Conservation (phyloP, 2,329 filamentous ascomycete genomes). For the Aspergillus oerlinghausenensis region DNA sequence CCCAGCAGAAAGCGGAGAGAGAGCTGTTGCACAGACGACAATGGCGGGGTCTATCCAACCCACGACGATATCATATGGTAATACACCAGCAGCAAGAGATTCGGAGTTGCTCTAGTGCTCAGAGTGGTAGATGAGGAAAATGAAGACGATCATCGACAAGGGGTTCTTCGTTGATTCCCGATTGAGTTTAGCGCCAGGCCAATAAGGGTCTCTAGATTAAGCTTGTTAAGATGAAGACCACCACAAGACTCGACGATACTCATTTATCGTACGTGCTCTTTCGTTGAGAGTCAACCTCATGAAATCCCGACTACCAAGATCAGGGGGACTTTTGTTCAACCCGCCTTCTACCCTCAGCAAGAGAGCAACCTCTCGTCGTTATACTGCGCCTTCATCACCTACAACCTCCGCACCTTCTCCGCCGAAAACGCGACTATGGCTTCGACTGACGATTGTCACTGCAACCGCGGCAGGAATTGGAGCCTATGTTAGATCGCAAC, state of each 20-base stretch:
- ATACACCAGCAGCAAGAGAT: background rate
- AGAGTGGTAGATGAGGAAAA: slow-evolving; percentile 1
- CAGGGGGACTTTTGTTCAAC: slow-evolving; percentile 14
- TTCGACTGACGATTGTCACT: slow-evolving; percentile 32
- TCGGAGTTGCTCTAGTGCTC: background rate
- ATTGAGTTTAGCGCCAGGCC: background rate
- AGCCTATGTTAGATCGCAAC: slow-evolving; percentile 30
- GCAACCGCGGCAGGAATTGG: slow-evolving; percentile 33
- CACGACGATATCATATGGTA: background rate
- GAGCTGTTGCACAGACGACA: background rate
- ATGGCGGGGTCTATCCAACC: background rate
- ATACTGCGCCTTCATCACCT: slow-evolving; percentile 8
- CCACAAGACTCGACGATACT: background rate
- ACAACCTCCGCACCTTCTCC: slow-evolving; percentile 14
- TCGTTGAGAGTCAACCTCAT: slow-evolving; percentile 7
- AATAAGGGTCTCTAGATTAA: background rate
- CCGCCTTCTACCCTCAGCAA: slow-evolving; percentile 9
- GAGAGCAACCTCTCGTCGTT: slow-evolving; percentile 8
- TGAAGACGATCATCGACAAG: slow-evolving; percentile 7
- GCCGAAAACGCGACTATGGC: slow-evolving; percentile 27
- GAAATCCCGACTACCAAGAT: slow-evolving; percentile 14
- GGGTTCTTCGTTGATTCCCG: background rate
- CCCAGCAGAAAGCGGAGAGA: background rate
- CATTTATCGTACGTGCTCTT: background rate
- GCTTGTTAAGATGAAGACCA: background rate